Conservation (phyloP, 495 filamentous ascomycete species). For the Daldinia bambusicola region DNA sequence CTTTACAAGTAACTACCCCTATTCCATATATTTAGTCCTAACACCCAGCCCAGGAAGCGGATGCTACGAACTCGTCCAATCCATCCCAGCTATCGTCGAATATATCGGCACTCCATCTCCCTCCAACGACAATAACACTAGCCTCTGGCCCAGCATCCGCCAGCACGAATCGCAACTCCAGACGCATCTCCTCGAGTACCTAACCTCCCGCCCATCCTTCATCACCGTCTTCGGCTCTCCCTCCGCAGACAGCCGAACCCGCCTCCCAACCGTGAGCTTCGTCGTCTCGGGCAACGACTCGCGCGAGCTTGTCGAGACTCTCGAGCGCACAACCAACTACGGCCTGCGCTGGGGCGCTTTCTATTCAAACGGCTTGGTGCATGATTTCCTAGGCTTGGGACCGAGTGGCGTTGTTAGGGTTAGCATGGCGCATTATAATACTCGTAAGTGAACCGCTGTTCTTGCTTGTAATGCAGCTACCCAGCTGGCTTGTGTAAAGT, state of each 20-base stretch:
- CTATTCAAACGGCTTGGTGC: slow-evolving; percentile 69
- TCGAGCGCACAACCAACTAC: slow-evolving; percentile 65
- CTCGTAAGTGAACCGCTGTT: too few species aligned
- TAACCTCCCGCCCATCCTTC: slow-evolving; percentile 58
- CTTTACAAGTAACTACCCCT: not conserved
- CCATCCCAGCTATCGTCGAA: slow-evolving; percentile 64
- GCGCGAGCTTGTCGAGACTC: slow-evolving; percentile 67
- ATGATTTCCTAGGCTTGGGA: slow-evolving; percentile 67
- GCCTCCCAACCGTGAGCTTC: slow-evolving; percentile 76
- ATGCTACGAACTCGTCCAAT: slow-evolving; percentile 72
- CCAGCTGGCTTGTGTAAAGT: too few species aligned
- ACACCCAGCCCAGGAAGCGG: slow-evolving; percentile 44
- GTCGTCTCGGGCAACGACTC: slow-evolving; percentile 66
- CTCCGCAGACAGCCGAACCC: slow-evolving; percentile 51
- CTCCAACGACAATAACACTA: slow-evolving; percentile 53
- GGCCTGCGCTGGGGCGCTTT: slow-evolving; percentile 75
- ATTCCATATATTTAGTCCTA: not conserved
- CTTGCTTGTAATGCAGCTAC: too few species aligned
- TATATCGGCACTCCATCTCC: slow-evolving; percentile 60
- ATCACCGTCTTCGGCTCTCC: slow-evolving; percentile 68
- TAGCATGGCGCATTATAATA: slow-evolving; percentile 81
- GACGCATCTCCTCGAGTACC: slow-evolving; percentile 64
- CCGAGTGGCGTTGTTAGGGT: slow-evolving; percentile 74
- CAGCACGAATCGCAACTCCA: slow-evolving; percentile 71
- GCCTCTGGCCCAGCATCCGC: slow-evolving; percentile 50